Base-by-base conservation (phyloP, 2,329 filamentous ascomycete genomes). In the Chrysosporium keratinophilum region DNA sequence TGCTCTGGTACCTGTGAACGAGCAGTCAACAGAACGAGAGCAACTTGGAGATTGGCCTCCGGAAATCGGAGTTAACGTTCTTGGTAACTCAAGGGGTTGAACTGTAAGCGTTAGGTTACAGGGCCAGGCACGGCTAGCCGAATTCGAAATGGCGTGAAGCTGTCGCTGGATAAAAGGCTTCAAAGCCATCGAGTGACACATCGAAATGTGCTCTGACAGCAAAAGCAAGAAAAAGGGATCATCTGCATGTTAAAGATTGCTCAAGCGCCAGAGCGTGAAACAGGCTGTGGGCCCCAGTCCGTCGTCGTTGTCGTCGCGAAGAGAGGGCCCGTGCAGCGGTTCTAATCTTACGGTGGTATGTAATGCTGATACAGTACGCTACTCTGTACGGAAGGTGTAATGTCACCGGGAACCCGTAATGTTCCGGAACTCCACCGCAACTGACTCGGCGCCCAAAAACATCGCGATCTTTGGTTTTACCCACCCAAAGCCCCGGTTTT, bases 71-170 rank as follows among this genome's bases (percentile, higher is more conserved):
- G 28, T 37, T 35, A 43, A 37, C 15, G 40, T 28, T 5, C 31
- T 44, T 51, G 49, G 49, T 51, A 51, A 51, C 50, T 52, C 50
- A 52, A 52, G 50, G 50, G 50, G 50, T 46, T 23, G 40, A 52
- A 52, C 50, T 52, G 41, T 52, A 46, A 52, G 46, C 42, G 50
- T 52, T n/a, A n/a, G n/a, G n/a, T n/a, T 52, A 52, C 50, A 52
- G 50, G 50, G 35, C 40, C 50, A 52, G 50, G 50, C 42, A 52
- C 50, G 33, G 40, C 40, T 45, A 52, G 50, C 40, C 41, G 28
- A 52, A 52, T 52, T 52, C 50, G 45, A 45, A 52, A 52, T 42
- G 2, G 31, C 15, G 14, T 33, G 7, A 10, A 20, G 37, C 47
- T 41, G 17, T 5, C 23, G 12, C 20, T 20, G 28, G 19, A 50